Conservation (phyloP, 257 asterid genomes). For the Capsicum baccatum region DNA sequence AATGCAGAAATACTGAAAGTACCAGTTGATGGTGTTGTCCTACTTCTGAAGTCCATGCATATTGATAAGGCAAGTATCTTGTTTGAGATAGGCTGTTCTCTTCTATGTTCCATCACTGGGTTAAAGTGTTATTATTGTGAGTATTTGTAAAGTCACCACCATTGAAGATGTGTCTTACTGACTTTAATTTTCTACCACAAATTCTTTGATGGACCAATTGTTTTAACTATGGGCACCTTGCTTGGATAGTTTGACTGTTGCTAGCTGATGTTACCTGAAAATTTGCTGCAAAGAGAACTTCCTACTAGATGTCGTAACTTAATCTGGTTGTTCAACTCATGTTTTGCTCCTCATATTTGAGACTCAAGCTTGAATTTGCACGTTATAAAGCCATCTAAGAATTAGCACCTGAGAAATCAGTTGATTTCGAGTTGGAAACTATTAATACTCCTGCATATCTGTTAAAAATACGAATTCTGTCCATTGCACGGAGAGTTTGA, state of each 20-base stretch:
- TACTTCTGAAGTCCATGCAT: slow-evolving; percentile 91
- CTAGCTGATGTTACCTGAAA: background rate
- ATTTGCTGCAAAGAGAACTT: background rate
- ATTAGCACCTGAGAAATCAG: background rate
- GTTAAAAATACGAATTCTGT: background rate
- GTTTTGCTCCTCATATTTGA: slow-evolving; percentile 1
- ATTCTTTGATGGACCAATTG: slow-evolving; percentile 14
- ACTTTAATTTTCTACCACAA: slow-evolving; percentile 6
- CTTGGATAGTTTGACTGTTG: background rate
- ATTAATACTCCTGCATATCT: background rate
- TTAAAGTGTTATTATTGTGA: background rate
- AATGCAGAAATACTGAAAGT: slow-evolving; percentile 83
- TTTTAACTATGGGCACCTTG: background rate
- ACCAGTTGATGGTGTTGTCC: slow-evolving; percentile 96
- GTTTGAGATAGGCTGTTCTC: background rate
- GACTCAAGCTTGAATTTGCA: background rate
- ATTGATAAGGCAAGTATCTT: slow-evolving; percentile 70
- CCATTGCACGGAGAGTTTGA: background rate
- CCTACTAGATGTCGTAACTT: background rate
- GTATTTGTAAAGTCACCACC: background rate
- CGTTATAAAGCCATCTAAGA: background rate
- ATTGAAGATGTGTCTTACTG: background rate
- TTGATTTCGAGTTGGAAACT: slow-evolving; percentile 1
- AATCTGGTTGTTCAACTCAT: background rate
- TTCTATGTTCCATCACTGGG: background rate